phyloP scores from a whole-genome alignment of 192 early-diverging fungal genomes.

The Kappamyces sp. region DNA sequence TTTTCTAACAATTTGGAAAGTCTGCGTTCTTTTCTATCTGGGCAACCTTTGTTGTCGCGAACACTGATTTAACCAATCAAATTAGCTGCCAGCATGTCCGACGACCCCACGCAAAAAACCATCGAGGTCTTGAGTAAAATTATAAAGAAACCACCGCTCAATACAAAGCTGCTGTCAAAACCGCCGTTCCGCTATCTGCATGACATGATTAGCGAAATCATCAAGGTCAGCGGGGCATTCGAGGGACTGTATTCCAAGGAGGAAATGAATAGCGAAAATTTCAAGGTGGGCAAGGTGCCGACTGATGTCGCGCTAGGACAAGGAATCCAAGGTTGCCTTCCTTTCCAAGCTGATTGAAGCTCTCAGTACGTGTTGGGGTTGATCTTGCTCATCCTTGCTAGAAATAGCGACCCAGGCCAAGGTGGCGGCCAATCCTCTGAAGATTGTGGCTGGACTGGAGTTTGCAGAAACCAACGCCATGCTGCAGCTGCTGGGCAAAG shows the following conservation, averaged over 20 bases:
- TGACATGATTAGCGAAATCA: constrained; percentile 48
- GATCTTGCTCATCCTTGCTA: constrained; percentile 7
- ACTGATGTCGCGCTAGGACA: constrained; percentile 35
- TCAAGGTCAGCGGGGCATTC: constrained; percentile 30
- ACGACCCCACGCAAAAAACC: constrained; percentile 41
- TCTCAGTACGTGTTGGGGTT: constrained; percentile 25
- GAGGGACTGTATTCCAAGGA: constrained; percentile 41
- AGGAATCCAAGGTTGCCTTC: constrained; percentile 53
- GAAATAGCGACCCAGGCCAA: constrained; percentile 39
- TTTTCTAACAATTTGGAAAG: too few species aligned
- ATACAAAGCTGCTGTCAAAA: constrained; percentile 50
- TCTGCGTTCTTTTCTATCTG: too few species aligned
- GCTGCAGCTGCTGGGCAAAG: constrained; percentile 47
- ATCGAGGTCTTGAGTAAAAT: constrained; percentile 37
- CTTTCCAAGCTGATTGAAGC: constrained; percentile 47
- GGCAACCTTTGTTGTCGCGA: too few species aligned
- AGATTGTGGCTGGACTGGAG: constrained; percentile 56
- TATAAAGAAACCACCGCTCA: constrained; percentile 50
- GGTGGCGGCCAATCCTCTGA: constrained; percentile 44
- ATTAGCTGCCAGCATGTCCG: constrained; percentile 2
- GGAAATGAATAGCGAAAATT: constrained; percentile 49
- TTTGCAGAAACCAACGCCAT: constrained; percentile 52
- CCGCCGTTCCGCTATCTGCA: constrained; percentile 58
- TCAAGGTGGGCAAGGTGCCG: constrained; percentile 32
- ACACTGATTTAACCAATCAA: constrained; percentile 7